Evolutionary conservation across 225 moss, liverwort and hornwort genomes (phyloP).

Genomic region (Bryum argenteum): DNA sequence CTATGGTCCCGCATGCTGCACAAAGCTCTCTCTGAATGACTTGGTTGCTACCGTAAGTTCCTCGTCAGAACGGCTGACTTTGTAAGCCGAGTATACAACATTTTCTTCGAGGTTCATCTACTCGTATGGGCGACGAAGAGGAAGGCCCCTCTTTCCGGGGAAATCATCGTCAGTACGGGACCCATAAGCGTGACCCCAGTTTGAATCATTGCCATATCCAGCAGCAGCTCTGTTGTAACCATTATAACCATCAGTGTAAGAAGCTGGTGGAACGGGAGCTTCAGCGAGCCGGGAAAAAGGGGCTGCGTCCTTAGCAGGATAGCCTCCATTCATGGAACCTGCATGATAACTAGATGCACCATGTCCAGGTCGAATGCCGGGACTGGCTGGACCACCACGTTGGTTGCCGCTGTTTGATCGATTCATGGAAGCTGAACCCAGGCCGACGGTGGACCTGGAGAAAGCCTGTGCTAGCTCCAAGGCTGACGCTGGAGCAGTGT

Average conservation of each 20-base stretch:
- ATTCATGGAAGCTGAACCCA: slow-evolving; percentile 62
- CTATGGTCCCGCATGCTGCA: slow-evolving; percentile 55
- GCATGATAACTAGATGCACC: slow-evolving; percentile 55
- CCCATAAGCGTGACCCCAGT: slow-evolving; percentile 59
- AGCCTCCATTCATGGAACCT: slow-evolving; percentile 73
- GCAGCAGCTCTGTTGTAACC: slow-evolving; percentile 45
- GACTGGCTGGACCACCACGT: slow-evolving; percentile 64
- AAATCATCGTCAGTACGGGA: slow-evolving; percentile 73
- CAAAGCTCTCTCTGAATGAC: slow-evolving; percentile 45
- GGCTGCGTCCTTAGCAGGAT: slow-evolving; percentile 60
- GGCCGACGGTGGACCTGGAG: slow-evolving; percentile 69
- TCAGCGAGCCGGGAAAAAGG: slow-evolving; percentile 98
- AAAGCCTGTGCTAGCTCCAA: slow-evolving; percentile 92
- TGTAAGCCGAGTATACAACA: slow-evolving; percentile 25
- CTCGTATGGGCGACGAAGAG: slow-evolving; percentile 64
- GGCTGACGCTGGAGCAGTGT: slow-evolving; percentile 77
- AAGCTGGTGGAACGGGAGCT: slow-evolving; percentile 54
- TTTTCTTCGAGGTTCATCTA: slow-evolving; percentile 29
- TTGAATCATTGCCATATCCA: slow-evolving; percentile 67
- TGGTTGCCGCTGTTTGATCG: slow-evolving; percentile 62
- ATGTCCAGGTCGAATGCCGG: slow-evolving; percentile 65
- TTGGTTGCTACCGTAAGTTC: slow-evolving; percentile 36
- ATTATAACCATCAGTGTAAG: slow-evolving; percentile 49
- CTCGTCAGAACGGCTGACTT: slow-evolving; percentile 19
- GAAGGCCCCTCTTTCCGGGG: slow-evolving; percentile 89